Conservation (phyloP, 2,329 filamentous ascomycete genomes). For the Calycina herbarum region DNA sequence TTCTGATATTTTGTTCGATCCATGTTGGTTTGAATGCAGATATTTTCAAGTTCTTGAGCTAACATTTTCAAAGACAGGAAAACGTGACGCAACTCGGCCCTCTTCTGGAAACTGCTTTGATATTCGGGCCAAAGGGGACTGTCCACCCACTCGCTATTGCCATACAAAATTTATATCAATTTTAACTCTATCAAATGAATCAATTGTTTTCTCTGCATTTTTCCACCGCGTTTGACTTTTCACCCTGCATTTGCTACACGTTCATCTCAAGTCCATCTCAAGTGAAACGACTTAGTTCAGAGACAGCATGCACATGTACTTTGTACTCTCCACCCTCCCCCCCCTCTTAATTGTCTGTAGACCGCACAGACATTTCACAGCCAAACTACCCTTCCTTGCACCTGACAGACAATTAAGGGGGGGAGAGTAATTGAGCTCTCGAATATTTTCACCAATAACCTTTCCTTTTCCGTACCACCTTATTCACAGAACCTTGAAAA, state of each 20-base stretch:
- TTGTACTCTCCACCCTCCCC: background rate
- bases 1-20: constrained; percentile 27
- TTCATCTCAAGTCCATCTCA: background rate
- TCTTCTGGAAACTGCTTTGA: background rate
- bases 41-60: background rate
- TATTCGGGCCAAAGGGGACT: background rate
- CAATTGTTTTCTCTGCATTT: background rate
- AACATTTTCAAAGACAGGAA: constrained; percentile 7
- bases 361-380: too few species aligned
- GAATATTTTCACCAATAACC: background rate
- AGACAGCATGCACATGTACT: background rate
- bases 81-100: background rate
- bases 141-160: background rate
- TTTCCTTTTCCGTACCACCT: background rate
- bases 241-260: too few species aligned
- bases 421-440: background rate
- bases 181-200: background rate
- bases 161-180: background rate
- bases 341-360: too few species aligned
- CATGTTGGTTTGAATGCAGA: constrained; percentile 5
- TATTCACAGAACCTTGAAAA: background rate
- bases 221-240: background rate
- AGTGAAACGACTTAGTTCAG: background rate
- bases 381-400: too few species aligned
- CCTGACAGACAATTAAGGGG: too few species aligned